Conservation (phyloP, 1,139 yeast genomes). For the Debaryomyces sp. region DNA sequence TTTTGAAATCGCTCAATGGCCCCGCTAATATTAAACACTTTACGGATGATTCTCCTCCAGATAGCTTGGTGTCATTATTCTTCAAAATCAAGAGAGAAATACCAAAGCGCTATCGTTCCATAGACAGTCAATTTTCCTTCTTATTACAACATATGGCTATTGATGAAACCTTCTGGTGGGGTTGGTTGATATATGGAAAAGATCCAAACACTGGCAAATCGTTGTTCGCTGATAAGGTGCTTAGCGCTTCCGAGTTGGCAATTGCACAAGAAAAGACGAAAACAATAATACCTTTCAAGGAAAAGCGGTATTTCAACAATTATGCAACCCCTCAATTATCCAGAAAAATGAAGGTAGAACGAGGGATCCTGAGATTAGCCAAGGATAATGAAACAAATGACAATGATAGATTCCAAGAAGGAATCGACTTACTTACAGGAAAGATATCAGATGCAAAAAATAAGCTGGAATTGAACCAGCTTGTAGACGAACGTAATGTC, state of each 20-base stretch:
- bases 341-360: constrained; percentile 39
- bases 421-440: constrained; percentile 14
- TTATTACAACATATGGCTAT: constrained; percentile 30
- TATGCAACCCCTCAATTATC: constrained; percentile 50
- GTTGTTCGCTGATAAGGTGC: constrained; percentile 26
- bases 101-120: constrained; percentile 19
- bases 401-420: constrained; percentile 7
- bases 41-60: constrained; percentile 36
- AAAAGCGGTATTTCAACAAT: constrained; percentile 41
- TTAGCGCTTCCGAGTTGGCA: constrained; percentile 27
- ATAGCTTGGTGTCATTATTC: constrained; percentile 24
- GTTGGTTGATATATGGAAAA: constrained; percentile 44
- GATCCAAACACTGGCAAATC: constrained; percentile 34
- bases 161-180: constrained; percentile 45
- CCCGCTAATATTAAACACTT: constrained; percentile 39
- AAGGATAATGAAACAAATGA: constrained; percentile 7
- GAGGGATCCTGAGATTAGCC: constrained; percentile 31
- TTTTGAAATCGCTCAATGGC: constrained; percentile 28
- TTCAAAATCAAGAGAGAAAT: constrained; percentile 32
- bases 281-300: constrained; percentile 31
- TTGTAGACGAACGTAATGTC: constrained; percentile 29
- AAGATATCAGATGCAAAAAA: constrained; percentile 14
- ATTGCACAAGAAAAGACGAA: constrained; percentile 19
- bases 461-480: constrained; percentile 13
- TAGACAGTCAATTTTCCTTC: constrained; percentile 31